A percentile compares a stretch with the other conserved stretches of the same genome.
These are phyloP conservation scores for Isabelozyma pseudorhagii DNA, from an alignment of 805 yeast species.

Conservation along the genomic window DNA sequence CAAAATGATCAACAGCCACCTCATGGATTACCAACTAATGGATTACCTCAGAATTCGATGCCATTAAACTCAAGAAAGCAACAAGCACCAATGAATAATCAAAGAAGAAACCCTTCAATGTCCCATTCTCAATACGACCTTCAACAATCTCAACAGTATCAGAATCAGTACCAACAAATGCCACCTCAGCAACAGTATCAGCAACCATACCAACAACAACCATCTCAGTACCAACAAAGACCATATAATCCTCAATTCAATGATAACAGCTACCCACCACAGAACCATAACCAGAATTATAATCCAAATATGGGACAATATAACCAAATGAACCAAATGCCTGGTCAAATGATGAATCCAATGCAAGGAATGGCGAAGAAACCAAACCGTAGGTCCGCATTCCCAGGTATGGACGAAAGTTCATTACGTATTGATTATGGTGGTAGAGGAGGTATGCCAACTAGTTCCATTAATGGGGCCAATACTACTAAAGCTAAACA, in stretches of 20 bases:
- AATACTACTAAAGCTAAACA: slow-evolving; percentile 8
- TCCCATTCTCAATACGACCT: slow-evolving; percentile 7
- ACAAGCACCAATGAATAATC: slow-evolving; percentile 4
- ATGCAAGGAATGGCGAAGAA: slow-evolving; percentile 21
- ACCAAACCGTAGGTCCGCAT: slow-evolving; percentile 33
- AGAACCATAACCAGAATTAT: slow-evolving; percentile 3
- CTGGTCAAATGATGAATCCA: slow-evolving; percentile 18
- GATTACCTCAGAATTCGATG: slow-evolving; percentile 19
- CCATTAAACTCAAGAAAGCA: slow-evolving; percentile 21
- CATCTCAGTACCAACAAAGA: slow-evolving; percentile 1
- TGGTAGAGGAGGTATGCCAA: slow-evolving; percentile 48
- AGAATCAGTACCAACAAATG: slow-evolving; percentile 4
- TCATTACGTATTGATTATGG: slow-evolving; percentile 36
- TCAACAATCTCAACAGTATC: background rate
- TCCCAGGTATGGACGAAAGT: slow-evolving; percentile 29
- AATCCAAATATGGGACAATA: slow-evolving; percentile 6
- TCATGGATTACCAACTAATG: slow-evolving; percentile 29
- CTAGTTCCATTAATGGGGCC: slow-evolving; percentile 13
- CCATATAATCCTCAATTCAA: slow-evolving; percentile 9
- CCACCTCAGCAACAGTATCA: background rate
- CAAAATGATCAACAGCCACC: slow-evolving; percentile 25
- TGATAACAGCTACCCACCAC: slow-evolving; percentile 4
- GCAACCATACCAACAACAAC: slow-evolving; percentile 3
- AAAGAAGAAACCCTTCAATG: slow-evolving; percentile 11
- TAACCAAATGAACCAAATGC: slow-evolving; percentile 11